Conservation (phyloP, 192 early-diverging fungal genomes). For the Dimargaris verticillata region DNA sequence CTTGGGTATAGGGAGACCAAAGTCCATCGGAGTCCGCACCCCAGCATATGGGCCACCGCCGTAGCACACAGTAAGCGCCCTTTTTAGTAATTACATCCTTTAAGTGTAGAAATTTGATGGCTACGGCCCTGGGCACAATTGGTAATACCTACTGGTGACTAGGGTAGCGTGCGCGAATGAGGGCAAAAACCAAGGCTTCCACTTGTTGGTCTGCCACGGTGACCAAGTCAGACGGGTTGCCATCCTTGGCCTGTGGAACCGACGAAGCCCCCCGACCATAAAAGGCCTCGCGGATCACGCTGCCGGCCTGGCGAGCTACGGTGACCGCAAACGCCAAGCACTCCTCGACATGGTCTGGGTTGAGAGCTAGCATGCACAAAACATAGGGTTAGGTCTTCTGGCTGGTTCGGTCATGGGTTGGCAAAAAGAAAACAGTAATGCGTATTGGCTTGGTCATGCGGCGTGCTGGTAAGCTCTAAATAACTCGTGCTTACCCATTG, state of each 20-base stretch:
- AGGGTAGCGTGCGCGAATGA: conserved; percentile 42
- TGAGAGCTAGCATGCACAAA: no score
- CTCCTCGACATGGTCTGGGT: no score
- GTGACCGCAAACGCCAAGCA: conserved; percentile 22
- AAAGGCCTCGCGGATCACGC: conserved; percentile 38
- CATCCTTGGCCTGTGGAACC: conserved; percentile 30
- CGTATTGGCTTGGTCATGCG: no score
- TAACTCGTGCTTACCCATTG: no score
- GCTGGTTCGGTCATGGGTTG: no score
- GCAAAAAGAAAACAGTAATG: no score
- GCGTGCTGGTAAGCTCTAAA: no score
- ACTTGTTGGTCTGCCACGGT: conserved; percentile 76
- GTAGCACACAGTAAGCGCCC: not conserved
- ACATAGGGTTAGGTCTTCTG: no score
- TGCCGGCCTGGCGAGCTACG: conserved; percentile 38
- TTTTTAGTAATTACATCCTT: not conserved
- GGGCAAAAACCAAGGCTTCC: conserved; percentile 48
- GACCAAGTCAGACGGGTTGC: conserved; percentile 59
- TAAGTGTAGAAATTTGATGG: not conserved
- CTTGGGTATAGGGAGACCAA: conserved; percentile 12
- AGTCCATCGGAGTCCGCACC: not conserved
- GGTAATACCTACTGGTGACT: conserved; percentile 31
- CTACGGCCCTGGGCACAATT: no score
- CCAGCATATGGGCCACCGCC: not conserved
- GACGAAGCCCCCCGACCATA: conserved; percentile 23